These are phyloP conservation scores for Cryphonectria radicalis DNA, from an alignment of 2,329 filamentous ascomycete species.

Conservation along the genomic window DNA sequence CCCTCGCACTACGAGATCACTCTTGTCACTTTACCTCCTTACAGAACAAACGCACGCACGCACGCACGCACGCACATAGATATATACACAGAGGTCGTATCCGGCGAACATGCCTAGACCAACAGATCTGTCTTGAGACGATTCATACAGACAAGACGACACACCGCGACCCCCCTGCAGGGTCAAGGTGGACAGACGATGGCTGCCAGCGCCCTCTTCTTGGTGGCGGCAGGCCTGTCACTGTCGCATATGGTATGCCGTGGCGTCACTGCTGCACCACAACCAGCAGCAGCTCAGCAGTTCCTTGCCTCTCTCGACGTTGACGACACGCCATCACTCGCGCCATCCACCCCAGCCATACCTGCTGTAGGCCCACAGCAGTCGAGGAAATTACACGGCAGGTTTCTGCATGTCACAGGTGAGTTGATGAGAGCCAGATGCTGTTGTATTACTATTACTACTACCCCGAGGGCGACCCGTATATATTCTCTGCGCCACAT, in stretches of 20 bases:
- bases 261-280: constrained; percentile 38
- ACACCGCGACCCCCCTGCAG: not conserved
- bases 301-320: constrained; percentile 24
- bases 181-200: constrained; percentile 9
- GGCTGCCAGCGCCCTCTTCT: constrained; percentile 24
- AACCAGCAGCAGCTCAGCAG: constrained; percentile 20
- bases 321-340: constrained; percentile 16
- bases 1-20: not conserved
- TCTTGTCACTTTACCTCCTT: not conserved
- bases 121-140: not conserved
- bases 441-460: no score
- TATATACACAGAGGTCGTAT: not conserved
- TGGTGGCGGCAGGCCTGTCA: constrained; percentile 30
- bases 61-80: not conserved
- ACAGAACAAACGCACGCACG: not conserved
- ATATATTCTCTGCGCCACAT: constrained; percentile 29
- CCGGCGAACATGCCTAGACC: not conserved
- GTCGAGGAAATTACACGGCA: constrained; percentile 61
- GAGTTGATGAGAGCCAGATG: constrained; percentile 38
- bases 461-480: constrained; percentile 10
- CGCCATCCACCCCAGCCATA: constrained; percentile 23
- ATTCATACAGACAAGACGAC: not conserved
- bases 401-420: constrained; percentile 91
- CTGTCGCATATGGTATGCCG: constrained; percentile 35
- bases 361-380: constrained; percentile 41